Evolutionary conservation across 192 early-diverging fungal species (phyloP).

Genomic region (Coemansia sp.): DNA sequence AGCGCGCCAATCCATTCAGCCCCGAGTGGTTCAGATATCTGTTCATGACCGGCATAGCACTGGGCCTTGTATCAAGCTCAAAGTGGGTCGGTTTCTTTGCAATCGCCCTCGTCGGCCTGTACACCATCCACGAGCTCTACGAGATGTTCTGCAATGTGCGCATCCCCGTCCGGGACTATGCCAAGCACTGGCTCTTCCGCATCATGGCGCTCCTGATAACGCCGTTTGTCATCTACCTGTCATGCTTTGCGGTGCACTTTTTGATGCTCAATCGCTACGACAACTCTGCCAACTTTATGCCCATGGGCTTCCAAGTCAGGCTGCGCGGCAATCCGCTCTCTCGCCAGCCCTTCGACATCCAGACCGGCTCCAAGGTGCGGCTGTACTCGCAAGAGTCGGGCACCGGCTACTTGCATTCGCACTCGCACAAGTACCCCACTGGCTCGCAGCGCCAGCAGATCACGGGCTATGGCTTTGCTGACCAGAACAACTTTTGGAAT

Average conservation of each 20-base stretch:
- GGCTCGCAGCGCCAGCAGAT: constrained; percentile 79
- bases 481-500: constrained; percentile 86
- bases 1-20: constrained; percentile 74
- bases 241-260: constrained; percentile 89
- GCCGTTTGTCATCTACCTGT: constrained; percentile 80
- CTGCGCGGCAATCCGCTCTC: constrained; percentile 43
- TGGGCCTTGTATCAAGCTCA: constrained; percentile 83
- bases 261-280: constrained; percentile 68
- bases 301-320: constrained; percentile 43
- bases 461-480: constrained; percentile 80
- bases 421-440: constrained; percentile 66
- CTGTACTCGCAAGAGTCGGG: constrained; percentile 36
- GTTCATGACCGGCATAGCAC: constrained; percentile 78
- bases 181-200: constrained; percentile 84
- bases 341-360: constrained; percentile 48
- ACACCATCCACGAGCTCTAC: constrained; percentile 43
- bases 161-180: constrained; percentile 64
- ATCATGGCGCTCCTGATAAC: constrained; percentile 78
- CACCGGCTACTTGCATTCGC: constrained; percentile 59
- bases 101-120: constrained; percentile 66
- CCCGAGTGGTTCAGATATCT: constrained; percentile 89
- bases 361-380: constrained; percentile 41
- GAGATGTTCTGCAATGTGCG: constrained; percentile 51
- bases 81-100: constrained; percentile 99
- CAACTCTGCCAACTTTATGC: constrained; percentile 54